A percentile compares a stretch with the other conserved stretches of the same genome.
Evolutionary conservation across 2,329 filamentous ascomycete species (phyloP).

Genomic region (Penicillium crustosum): DNA sequence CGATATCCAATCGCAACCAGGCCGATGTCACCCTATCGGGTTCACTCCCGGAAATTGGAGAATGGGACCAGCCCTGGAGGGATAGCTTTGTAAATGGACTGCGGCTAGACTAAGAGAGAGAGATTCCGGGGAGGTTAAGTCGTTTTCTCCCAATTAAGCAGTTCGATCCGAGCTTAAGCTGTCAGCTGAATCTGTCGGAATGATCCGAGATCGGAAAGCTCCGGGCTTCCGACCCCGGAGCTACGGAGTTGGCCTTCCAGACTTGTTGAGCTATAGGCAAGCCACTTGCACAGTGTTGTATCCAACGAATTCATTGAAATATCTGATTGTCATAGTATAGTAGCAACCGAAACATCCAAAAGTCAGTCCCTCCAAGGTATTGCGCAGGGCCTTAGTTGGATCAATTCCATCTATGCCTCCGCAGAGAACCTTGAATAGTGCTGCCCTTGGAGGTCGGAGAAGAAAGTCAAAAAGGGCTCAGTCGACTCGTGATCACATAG

Average conservation of each 20-base stretch:
- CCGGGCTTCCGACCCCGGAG: not conserved
- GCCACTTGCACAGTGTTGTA: not conserved
- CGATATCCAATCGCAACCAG: not conserved
- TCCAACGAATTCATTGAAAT: not conserved
- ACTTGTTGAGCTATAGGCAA: not conserved
- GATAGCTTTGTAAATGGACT: slow-evolving; percentile 17
- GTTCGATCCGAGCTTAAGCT: slow-evolving; percentile 5
- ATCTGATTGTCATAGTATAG: not conserved
- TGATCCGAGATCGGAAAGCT: not conserved
- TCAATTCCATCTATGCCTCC: not conserved
- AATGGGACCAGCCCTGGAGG: not conserved
- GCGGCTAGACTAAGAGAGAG: not conserved
- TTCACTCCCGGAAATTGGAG: not conserved
- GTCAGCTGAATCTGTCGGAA: not conserved
- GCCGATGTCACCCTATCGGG: not conserved
- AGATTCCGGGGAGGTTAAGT: slow-evolving; percentile 1
- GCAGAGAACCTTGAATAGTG: not conserved
- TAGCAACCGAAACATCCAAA: not conserved
- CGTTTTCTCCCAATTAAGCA: slow-evolving; percentile 11
- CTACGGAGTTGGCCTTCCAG: not conserved
- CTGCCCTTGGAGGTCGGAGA: not conserved
- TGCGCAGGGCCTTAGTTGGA: not conserved
- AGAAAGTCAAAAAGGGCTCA: not conserved
- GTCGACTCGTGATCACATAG: not conserved
- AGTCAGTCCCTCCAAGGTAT: not conserved